These are phyloP conservation scores for Podosphaera aphanis DNA, from an alignment of 2,329 filamentous ascomycete species.

Conservation along the genomic window DNA sequence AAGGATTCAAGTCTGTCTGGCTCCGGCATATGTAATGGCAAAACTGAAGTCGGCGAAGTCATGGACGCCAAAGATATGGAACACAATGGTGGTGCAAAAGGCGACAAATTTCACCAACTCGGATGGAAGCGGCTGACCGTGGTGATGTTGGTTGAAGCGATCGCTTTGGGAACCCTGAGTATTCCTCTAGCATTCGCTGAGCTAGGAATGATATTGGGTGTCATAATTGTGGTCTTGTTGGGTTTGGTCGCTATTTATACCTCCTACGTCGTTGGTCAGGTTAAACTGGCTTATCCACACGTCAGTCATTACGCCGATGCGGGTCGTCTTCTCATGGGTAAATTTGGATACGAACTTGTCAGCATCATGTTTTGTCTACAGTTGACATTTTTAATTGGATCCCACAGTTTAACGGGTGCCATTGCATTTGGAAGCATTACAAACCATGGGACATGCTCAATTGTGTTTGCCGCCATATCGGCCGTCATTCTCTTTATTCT, in stretches of 20 bases:
- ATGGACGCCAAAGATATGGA: neutral
- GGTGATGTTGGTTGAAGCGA: slow-evolving; percentile 14
- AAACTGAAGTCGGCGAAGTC: neutral
- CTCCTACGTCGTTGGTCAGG: slow-evolving; percentile 19
- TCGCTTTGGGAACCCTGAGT: slow-evolving; percentile 12
- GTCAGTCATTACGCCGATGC: slow-evolving; percentile 24
- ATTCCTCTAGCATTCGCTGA: slow-evolving; percentile 9
- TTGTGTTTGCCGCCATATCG: slow-evolving; percentile 23
- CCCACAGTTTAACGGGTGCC: slow-evolving; percentile 35
- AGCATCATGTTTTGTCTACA: slow-evolving; percentile 28
- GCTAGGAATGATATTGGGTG: slow-evolving; percentile 9
- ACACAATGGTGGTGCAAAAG: neutral
- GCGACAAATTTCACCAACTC: neutral
- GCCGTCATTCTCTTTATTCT: slow-evolving; percentile 7
- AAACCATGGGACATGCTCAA: slow-evolving; percentile 28
- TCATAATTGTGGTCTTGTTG: slow-evolving; percentile 8
- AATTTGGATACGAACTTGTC: slow-evolving; percentile 26
- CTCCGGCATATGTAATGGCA: neutral
- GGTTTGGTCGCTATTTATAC: slow-evolving; percentile 20
- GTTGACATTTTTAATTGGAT: slow-evolving; percentile 36
- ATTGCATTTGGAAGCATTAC: slow-evolving; percentile 35
- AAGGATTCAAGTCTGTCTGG: neutral
- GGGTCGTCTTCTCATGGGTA: slow-evolving; percentile 28
- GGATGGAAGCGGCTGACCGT: slow-evolving; percentile 14
- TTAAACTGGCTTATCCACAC: slow-evolving; percentile 11